Evolutionary conservation across 805 yeast species (phyloP), one percentile per base, ranked within the genome.

Genomic region (Suhomyces tanzawaensis): DNA sequence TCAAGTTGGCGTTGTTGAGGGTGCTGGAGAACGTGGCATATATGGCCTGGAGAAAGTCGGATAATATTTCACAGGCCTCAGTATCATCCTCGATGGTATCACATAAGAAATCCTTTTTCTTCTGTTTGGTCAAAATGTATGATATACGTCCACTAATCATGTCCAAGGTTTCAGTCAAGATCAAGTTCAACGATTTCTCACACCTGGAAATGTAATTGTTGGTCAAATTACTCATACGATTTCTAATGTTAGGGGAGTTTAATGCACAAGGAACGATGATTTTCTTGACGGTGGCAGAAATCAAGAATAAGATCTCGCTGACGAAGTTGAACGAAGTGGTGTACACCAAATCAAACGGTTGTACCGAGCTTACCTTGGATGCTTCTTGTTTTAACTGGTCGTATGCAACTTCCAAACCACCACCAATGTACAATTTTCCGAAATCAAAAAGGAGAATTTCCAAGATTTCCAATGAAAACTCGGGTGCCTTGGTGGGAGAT

Each of bases 191-290:
- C 3, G 85, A 76, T 6, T 75, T 60, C 58, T 90, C 93, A 49
- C 81, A 74, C 40, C 76, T 64, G 30, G 77, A 55, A 24, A 84
- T 67, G 51, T 78, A 77, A 16, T 70, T 70, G 55, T 86, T 85
- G 16, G 85, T 76, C 43, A 79, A 61, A 33, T 72, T 77, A 22
- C 76, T 74, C 64, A 85, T 77, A 45, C 79, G 69, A 40, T 72
- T 75, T 49, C 82, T 77, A 12, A 76, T 66, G 7, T 67, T 65
- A 2, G 85, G 81, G 1, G 77, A 62, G 48, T 78, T 79, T 27
- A 71, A 74, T 2, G 89, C 74, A 58, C 90, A 71, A 0, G 96
- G 95, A 27, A 87, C 64, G 13, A 89, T 75, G 33, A 86, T 81
- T 14, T 83, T 79, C 52, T 85, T 82, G 36, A 84, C 79, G 40